Conservation (phyloP, 2,329 filamentous ascomycete species). For the Tolypocladium amazonense region DNA sequence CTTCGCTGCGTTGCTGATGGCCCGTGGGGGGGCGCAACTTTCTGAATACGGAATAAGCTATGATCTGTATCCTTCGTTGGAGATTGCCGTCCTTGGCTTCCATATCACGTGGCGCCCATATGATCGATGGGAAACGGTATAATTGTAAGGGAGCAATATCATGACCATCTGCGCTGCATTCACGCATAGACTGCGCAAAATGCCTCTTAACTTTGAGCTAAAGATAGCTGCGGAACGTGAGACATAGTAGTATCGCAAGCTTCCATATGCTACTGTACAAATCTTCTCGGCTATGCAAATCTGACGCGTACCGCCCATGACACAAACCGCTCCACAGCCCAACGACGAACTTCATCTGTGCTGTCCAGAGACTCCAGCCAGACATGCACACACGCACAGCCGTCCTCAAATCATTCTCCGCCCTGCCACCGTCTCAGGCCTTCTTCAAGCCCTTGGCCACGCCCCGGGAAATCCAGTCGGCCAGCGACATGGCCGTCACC, state of each 20-base stretch:
- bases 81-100: too few relatives aligned
- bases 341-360: background rate
- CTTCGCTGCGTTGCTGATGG: background rate
- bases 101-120: too few relatives aligned
- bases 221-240: too few relatives aligned
- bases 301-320: background rate
- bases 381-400: background rate
- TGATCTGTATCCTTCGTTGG: too few relatives aligned
- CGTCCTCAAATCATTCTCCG: background rate
- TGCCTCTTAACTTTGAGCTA: too few relatives aligned
- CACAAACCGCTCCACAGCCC: background rate
- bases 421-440: background rate
- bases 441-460: background rate
- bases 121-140: too few relatives aligned
- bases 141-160: too few relatives aligned
- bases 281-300: background rate
- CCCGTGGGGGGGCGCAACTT: too few relatives aligned
- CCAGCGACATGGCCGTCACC: constrained; percentile 64
- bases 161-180: too few relatives aligned
- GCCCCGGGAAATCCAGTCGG: constrained; percentile 52
- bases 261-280: background rate
- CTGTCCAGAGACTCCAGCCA: background rate
- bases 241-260: background rate
- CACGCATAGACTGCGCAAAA: too few relatives aligned
- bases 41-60: too few relatives aligned